Percentiles rank a stretch among this genome's conserved stretches.
These are phyloP conservation scores for Gyrodon lividus DNA, from an alignment of 768 basidiomycete genomes.

Conservation along the genomic window DNA sequence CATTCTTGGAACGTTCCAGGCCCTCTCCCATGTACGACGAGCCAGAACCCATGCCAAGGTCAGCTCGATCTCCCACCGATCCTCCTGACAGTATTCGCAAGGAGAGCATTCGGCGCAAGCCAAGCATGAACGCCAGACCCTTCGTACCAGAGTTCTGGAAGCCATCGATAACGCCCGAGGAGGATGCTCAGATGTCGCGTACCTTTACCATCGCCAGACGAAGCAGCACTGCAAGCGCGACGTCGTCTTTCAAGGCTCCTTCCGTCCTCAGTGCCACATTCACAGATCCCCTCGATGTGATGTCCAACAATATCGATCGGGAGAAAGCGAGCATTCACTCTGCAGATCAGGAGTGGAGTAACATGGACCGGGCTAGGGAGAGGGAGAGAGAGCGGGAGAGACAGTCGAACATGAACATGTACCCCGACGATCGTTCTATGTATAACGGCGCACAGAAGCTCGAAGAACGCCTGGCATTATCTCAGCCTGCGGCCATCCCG, in stretches of 20 bases:
- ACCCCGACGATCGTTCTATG: constrained; percentile 25
- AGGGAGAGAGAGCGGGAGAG: constrained; percentile 23
- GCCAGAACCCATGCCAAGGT: constrained; percentile 24
- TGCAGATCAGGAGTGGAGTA: constrained; percentile 29
- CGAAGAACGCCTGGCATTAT: constrained; percentile 18
- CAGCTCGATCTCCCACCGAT: constrained; percentile 21
- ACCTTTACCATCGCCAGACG: constrained; percentile 43
- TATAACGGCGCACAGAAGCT: constrained; percentile 8
- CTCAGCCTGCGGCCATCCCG: constrained; percentile 12
- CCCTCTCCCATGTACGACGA: constrained; percentile 27
- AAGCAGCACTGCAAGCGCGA: constrained; percentile 49
- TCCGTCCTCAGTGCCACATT: constrained; percentile 42
- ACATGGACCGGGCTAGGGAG: constrained; percentile 24
- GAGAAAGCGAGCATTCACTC: constrained; percentile 27
- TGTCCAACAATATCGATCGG: constrained; percentile 20
- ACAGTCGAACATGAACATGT: constrained; percentile 8
- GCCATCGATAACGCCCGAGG: constrained; percentile 44
- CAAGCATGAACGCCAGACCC: constrained; percentile 34
- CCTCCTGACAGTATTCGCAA: constrained; percentile 22
- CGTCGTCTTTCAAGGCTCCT: constrained; percentile 45
- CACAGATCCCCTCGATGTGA: constrained; percentile 21
- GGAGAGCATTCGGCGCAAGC: constrained; percentile 32
- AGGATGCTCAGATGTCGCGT: constrained; percentile 42
- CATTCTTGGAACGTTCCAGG: constrained; percentile 21
- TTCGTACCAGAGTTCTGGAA: constrained; percentile 49